These are phyloP conservation scores for Plasmodium falciparum DNA, from an alignment of 169 alveolate genomes.

Conservation along the genomic window DNA sequence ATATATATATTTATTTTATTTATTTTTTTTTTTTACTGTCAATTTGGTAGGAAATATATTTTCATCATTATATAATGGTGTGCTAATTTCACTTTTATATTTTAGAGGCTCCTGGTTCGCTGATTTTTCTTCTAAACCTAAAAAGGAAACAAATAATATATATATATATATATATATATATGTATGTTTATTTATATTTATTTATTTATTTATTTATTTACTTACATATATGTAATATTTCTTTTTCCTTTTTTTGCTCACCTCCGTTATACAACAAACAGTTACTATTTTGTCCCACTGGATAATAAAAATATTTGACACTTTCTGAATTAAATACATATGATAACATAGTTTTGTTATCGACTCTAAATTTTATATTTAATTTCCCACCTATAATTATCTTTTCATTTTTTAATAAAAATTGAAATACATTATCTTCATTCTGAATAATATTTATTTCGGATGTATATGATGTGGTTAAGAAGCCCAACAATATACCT, in stretches of 20 bases:
- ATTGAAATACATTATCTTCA: constrained; percentile 74
- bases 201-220: not conserved
- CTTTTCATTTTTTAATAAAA: constrained; percentile 24
- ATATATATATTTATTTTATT: constrained; percentile 4
- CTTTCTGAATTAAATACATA: constrained; percentile 71
- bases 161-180: constrained; percentile 1
- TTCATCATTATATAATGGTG: constrained; percentile 47
- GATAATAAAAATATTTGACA: constrained; percentile 78
- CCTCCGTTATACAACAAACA: constrained; percentile 80
- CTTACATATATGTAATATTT: not conserved
- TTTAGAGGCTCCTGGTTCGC: constrained; percentile 30
- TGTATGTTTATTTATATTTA: not conserved
- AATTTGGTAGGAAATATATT: constrained; percentile 33
- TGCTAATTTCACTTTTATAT: constrained; percentile 49
- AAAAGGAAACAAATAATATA: not conserved
- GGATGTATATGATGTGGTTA: constrained; percentile 70
- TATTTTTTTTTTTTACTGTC: constrained; percentile 31
- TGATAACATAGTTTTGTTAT: constrained; percentile 79
- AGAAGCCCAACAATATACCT: constrained; percentile 67
- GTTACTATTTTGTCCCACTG: constrained; percentile 77
- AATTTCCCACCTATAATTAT: constrained; percentile 82
- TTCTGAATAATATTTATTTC: constrained; percentile 49
- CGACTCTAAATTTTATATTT: constrained; percentile 51
- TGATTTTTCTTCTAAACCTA: constrained; percentile 42
- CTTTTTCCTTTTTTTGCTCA: constrained; percentile 25